Conservation (phyloP, 1,284 basidiomycete species). For the Puccinia triticina region DNA sequence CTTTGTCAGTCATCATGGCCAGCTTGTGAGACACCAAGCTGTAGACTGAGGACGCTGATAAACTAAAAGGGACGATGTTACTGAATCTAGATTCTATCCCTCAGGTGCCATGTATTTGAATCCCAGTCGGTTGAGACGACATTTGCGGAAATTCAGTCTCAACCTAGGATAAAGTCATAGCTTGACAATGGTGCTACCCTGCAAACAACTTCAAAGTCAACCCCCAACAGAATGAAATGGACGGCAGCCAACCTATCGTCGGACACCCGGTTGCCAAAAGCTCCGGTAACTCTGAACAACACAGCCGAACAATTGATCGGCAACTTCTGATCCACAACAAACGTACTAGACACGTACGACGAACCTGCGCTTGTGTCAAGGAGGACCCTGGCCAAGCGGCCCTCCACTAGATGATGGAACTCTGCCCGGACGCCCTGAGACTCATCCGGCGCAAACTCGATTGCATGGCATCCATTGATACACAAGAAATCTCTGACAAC, state of each 20-base stretch:
- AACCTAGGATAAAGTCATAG: constrained; percentile 21
- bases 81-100: neutral
- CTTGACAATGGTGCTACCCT: neutral
- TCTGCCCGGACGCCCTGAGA: neutral
- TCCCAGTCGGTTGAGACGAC: constrained; percentile 9
- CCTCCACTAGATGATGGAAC: neutral
- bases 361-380: constrained; percentile 22
- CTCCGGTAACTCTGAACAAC: constrained; percentile 1
- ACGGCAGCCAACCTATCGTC: neutral
- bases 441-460: neutral
- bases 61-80: neutral
- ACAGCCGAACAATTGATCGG: neutral
- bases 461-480: neutral
- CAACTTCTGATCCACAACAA: neutral
- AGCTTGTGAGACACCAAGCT: neutral
- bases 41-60: neutral
- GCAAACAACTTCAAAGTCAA: neutral
- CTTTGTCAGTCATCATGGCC: neutral
- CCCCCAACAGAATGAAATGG: neutral
- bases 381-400: constrained; percentile 17
- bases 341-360: neutral
- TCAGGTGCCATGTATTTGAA: neutral
- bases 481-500: neutral
- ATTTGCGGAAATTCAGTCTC: neutral
- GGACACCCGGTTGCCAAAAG: neutral